These are phyloP conservation scores for Clonostachys rhizophaga DNA, from an alignment of 2,329 filamentous ascomycete genomes.

Conservation along the genomic window DNA sequence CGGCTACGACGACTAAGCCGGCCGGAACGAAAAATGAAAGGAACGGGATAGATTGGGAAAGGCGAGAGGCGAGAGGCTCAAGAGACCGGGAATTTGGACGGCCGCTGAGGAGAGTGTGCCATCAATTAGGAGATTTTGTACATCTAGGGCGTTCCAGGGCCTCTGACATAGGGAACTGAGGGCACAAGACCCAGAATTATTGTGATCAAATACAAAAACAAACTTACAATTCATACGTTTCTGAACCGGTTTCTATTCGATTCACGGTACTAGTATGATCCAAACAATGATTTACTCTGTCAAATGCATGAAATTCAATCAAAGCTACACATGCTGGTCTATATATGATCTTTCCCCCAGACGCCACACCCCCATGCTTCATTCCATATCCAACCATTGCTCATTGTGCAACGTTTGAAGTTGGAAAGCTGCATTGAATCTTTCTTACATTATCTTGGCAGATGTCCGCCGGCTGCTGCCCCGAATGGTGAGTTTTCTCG, in stretches of 20 bases:
- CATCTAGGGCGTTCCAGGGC: conserved; percentile 1
- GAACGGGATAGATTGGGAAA: conserved; percentile 2
- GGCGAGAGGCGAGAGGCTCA: neutral
- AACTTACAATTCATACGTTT: neutral
- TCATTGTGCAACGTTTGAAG: neutral
- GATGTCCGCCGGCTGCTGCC: neutral
- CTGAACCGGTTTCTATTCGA: neutral
- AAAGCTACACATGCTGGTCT: too few species aligned
- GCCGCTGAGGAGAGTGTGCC: too few species aligned
- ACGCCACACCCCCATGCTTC: neutral
- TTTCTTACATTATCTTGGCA: too few species aligned
- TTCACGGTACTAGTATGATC: neutral
- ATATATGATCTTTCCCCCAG: neutral
- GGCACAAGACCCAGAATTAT: neutral
- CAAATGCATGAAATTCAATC: too few species aligned
- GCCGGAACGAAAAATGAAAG: neutral
- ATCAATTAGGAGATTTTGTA: neutral
- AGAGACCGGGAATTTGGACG: neutral
- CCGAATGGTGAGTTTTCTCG: neutral
- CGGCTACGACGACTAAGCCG: conserved; percentile 52
- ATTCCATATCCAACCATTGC: neutral
- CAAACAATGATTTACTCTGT: neutral
- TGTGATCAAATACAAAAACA: neutral
- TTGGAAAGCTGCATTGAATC: too few species aligned
- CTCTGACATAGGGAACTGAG: neutral